Evolutionary conservation across 2,329 filamentous ascomycete genomes (phyloP).

Genomic region (Colletotrichum camelliae): DNA sequence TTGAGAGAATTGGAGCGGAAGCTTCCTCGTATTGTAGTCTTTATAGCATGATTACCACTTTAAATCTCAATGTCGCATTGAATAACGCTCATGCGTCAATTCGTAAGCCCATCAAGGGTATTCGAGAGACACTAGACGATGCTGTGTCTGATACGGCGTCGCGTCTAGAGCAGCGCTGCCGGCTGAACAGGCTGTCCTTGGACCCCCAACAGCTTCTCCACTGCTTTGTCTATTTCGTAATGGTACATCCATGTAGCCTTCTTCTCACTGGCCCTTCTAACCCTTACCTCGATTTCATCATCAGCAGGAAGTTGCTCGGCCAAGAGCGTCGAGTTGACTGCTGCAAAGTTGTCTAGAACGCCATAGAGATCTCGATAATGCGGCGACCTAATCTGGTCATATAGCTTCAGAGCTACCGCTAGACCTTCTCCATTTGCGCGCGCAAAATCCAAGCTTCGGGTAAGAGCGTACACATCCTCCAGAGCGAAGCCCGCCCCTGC

Average conservation of each 20-base stretch:
- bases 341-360: slow-evolving; percentile 28
- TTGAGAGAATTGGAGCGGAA: accelerated
- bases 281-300: slow-evolving; percentile 29
- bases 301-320: slow-evolving; percentile 23
- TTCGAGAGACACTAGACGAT: accelerated
- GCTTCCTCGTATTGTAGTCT: accelerated
- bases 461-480: slow-evolving; percentile 33
- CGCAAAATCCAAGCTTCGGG: slow-evolving; percentile 29
- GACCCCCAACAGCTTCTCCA: background rate
- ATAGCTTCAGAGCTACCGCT: slow-evolving; percentile 27
- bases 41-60: accelerated
- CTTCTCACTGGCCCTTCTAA: slow-evolving; percentile 25
- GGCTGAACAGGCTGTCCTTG: background rate
- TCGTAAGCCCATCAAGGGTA: background rate
- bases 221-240: slow-evolving; percentile 27
- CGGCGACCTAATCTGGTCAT: slow-evolving; percentile 31
- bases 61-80: accelerated
- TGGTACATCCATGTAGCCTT: slow-evolving; percentile 31
- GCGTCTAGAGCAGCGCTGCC: background rate
- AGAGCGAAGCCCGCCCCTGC: slow-evolving; percentile 43
- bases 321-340: slow-evolving; percentile 18
- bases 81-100: accelerated
- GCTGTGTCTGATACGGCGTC: accelerated
- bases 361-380: slow-evolving; percentile 32
- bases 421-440: slow-evolving; percentile 21